Base-by-base conservation (phyloP, 257 asterid species). In the Solanum habrochaites region DNA sequence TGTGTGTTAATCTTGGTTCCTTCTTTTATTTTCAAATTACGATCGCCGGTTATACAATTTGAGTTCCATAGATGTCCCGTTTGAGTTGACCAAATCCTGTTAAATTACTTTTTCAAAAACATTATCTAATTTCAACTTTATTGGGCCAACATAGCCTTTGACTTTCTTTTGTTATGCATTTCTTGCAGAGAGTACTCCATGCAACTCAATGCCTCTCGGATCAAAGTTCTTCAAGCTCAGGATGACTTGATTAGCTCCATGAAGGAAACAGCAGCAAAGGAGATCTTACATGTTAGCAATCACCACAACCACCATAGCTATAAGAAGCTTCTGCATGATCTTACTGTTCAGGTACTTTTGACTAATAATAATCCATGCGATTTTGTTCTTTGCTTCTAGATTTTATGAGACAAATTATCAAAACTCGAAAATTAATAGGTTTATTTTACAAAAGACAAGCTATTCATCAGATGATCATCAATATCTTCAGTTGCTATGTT, bases 141-240 rank as follows among this genome's bases (percentile, higher is more conserved):
- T 56, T 8, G 39, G 32, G 2, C 86, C 27, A 39, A 42, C 83
- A 21, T 35, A 56, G 60, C 4, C n/a, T 78, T 75, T n/a, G 11
- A 86, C 52, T 39, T 52, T 87, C 78, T 18, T 69, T 27, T 85
- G 66, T 82, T 81, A 77, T 64, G 88, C 73, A 70, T 37, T 82
- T 90, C 89, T 86, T 90, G 87, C 90, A 95, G 98, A 69, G 97
- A 95, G 89, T 94, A 95, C 88, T 95, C 98, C 37, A 94, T 93
- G 97, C 98, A 93, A 85, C 92, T 95, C 82, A 95, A 95, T 94
- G 95, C 96, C 62, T 94, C 98, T 87, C 90, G 97, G 69, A 88
- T 95, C 88, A 95, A 94, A 92, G 97, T 95, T 91, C 96, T 95
- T 90, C 97, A 95, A 90, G 97, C 97, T 58, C 98, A 94, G 89